Base-by-base conservation (phyloP, 23 red algal species). In the Gracilariopsis chorda region DNA sequence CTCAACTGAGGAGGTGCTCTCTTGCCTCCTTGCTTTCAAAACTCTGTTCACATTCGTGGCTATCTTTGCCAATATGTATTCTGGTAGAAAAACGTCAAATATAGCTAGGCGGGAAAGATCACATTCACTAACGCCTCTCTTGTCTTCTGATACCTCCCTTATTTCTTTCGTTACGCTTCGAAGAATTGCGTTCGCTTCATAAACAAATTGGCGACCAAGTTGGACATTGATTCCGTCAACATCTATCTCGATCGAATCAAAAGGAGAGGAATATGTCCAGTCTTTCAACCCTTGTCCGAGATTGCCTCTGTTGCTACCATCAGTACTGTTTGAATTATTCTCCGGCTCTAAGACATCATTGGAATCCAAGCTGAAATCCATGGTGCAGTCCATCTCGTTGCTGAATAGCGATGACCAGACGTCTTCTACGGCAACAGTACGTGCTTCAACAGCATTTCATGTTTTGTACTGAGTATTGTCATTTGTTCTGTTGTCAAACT, bases 41-140 rank as follows among this genome's bases (percentile, higher is more conserved):
- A 83, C 78, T 64, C 78, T 9, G 51, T 83, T 65, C 25, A 63
- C 45, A 34, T 42, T 42, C 10, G 3, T 33, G 3, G 25, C 42
- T 16, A 64, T 63, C 29, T 83, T 83, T 11, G 13, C 16, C 34
- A 83, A 44, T 20, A 83, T 16, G 1, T 60, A 44, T 0, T 68
- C 78, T n/a, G 78, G 55, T 17, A 83, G 78, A 64, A 83, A 83
- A 0, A 83, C 53, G 36, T 62, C 35, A 45, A 83, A 83, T 20
- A 61, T 32, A 23, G 51, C 52, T 30, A 83, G 25, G 13, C 27
- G 51, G 20, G 47, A 63, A 13, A 46, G 19, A 83, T 45, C 24
- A 19, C 3, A 2, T 14, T 11, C 53, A 19, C 6, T 28, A 19
- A 39, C 51, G 12, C 52, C 25, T 0, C 1, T 25, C 14, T 64